These are phyloP conservation scores for Geotrichum reessii DNA, from an alignment of 1,139 yeast genomes.

Conservation along the genomic window DNA sequence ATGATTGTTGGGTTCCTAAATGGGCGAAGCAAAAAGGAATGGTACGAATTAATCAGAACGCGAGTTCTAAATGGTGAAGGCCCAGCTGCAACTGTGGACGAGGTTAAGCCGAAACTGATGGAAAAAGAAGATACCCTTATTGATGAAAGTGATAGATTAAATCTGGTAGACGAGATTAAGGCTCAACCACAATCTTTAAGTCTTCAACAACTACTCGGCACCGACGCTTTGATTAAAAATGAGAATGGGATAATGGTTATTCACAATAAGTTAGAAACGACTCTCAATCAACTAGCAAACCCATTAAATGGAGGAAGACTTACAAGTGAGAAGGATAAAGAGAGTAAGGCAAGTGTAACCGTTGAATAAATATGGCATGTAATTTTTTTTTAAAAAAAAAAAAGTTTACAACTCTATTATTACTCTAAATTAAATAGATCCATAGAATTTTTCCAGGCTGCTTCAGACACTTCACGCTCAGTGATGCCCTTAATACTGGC, in stretches of 20 bases:
- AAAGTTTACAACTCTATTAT: background rate
- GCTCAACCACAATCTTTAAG: background rate
- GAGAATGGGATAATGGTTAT: conserved; percentile 21
- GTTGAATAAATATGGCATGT: conserved; percentile 11
- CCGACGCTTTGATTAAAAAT: conserved; percentile 18
- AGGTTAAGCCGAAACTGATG: conserved; percentile 21
- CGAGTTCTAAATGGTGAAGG: conserved; percentile 43
- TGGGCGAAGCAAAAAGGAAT: conserved; percentile 68
- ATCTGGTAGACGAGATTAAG: conserved; percentile 2
- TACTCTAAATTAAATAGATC: conserved; percentile 44
- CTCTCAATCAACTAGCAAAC: conserved; percentile 1
- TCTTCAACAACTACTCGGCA: conserved; percentile 19
- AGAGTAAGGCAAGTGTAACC: background rate
- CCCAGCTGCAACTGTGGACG: conserved; percentile 36
- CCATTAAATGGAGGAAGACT: conserved; percentile 6
- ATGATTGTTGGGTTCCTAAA: conserved; percentile 81
- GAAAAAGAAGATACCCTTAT: conserved; percentile 2
- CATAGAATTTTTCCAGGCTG: conserved; percentile 60
- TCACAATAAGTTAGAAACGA: conserved; percentile 11
- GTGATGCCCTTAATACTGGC: conserved; percentile 51
- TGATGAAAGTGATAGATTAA: conserved; percentile 5
- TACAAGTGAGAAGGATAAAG: conserved; percentile 1
- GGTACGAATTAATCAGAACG: conserved; percentile 71
- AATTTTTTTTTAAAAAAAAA: no score
- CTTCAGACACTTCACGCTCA: conserved; percentile 50